Conservation (phyloP, 495 filamentous ascomycete genomes). For the Lindgomyces ingoldianus region DNA sequence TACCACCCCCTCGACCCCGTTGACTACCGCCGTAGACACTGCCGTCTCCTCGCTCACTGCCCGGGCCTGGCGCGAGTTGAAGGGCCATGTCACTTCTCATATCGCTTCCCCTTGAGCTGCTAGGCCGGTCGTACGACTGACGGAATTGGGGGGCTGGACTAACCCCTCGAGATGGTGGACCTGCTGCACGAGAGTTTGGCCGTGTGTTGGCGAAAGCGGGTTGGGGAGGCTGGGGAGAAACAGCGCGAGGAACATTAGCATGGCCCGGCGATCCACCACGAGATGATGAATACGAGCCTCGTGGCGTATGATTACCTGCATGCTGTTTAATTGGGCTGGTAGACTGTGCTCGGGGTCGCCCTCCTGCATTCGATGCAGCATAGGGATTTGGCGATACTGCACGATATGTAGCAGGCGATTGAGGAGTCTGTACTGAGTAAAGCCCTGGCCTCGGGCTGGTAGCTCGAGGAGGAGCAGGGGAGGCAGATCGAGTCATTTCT, state of each 20-base stretch:
- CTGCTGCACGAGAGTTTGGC: constrained; percentile 24
- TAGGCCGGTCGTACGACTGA: constrained; percentile 57
- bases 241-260: constrained; percentile 54
- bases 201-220: constrained; percentile 19
- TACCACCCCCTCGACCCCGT: constrained; percentile 26
- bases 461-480: constrained; percentile 40
- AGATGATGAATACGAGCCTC: constrained; percentile 61
- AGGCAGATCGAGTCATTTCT: constrained; percentile 38
- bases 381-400: constrained; percentile 54
- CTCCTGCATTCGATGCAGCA: constrained; percentile 19
- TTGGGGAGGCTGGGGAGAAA: constrained; percentile 55
- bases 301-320: constrained; percentile 13
- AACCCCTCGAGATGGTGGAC: constrained; percentile 22
- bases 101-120: constrained; percentile 59
- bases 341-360: constrained; percentile 29
- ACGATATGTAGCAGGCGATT: constrained; percentile 20
- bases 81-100: constrained; percentile 80
- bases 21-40: constrained; percentile 48
- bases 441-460: constrained; percentile 53
- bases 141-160: constrained; percentile 36
- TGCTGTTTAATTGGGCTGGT: constrained; percentile 46
- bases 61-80: constrained; percentile 63
- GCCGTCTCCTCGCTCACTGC: constrained; percentile 46
- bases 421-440: constrained; percentile 33
- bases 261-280: constrained; percentile 40